Evolutionary conservation across 2,329 filamentous ascomycete species (phyloP).

Genomic region (Trichoderma citrinoviride): DNA sequence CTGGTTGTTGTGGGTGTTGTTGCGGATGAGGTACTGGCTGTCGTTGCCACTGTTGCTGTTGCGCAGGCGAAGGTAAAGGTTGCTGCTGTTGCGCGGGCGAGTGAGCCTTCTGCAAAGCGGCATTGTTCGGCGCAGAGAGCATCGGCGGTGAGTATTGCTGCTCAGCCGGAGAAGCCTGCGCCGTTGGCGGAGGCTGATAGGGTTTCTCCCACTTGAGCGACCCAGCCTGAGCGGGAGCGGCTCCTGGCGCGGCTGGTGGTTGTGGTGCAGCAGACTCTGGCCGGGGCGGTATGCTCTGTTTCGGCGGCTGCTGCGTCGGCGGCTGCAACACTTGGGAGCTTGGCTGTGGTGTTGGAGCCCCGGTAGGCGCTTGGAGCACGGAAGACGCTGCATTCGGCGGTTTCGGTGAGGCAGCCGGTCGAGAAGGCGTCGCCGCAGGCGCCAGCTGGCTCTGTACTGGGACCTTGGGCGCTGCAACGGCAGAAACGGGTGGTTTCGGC

Average conservation of each 20-base stretch:
- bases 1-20: slow-evolving; percentile 21
- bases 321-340: slow-evolving; percentile 35
- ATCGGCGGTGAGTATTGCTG: slow-evolving; percentile 30
- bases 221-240: slow-evolving; percentile 29
- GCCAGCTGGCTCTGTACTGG: slow-evolving; percentile 33
- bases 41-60: slow-evolving; percentile 21
- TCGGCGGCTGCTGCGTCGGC: slow-evolving; percentile 32
- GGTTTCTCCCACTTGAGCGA: slow-evolving; percentile 44
- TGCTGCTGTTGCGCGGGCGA: slow-evolving; percentile 25
- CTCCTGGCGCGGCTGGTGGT: slow-evolving; percentile 29
- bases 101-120: slow-evolving; percentile 27
- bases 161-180: slow-evolving; percentile 29
- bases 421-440: slow-evolving; percentile 31
- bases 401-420: slow-evolving; percentile 34
- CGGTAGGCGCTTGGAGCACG: slow-evolving; percentile 40
- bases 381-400: slow-evolving; percentile 31
- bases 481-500: slow-evolving; percentile 33
- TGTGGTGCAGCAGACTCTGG: slow-evolving; percentile 32
- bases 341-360: slow-evolving; percentile 30
- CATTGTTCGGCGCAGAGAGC: slow-evolving; percentile 26
- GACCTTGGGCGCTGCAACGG: slow-evolving; percentile 28
- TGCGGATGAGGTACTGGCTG: not conserved
- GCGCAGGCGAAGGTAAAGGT: slow-evolving; percentile 25
- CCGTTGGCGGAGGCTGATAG: slow-evolving; percentile 37
- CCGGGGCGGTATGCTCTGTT: slow-evolving; percentile 35